Evolutionary conservation across 768 basidiomycete species (phyloP).

Genomic region (Russula olivacea): DNA sequence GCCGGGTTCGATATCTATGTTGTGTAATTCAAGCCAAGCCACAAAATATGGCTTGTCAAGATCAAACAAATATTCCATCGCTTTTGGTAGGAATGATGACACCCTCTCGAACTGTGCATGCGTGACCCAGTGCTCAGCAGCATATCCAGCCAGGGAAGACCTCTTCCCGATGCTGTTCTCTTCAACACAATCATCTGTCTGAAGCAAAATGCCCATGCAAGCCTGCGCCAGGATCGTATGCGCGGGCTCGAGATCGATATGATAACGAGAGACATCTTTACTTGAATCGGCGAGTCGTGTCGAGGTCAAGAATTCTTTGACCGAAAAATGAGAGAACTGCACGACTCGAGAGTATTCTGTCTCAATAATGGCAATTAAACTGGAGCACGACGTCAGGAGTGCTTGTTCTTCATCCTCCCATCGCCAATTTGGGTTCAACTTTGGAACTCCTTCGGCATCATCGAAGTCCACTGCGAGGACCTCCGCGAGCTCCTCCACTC

Average conservation of each 20-base stretch:
- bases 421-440: neutral
- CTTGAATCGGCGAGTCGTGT: neutral
- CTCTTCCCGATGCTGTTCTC: no score
- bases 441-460: neutral
- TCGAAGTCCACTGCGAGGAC: constrained; percentile 5
- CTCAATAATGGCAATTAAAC: neutral
- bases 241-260: neutral
- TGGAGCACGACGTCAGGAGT: neutral
- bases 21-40: neutral
- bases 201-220: neutral
- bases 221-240: neutral
- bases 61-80: neutral
- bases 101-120: neutral
- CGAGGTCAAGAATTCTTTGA: constrained; percentile 5
- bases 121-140: neutral
- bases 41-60: neutral
- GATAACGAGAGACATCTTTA: constrained; percentile 1
- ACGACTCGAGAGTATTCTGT: neutral
- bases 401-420: constrained; percentile 3
- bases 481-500: constrained; percentile 3
- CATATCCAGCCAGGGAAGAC: neutral
- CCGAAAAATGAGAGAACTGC: constrained; percentile 5
- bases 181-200: neutral
- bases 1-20: neutral
- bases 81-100: neutral